Conservation (phyloP, 2,329 filamentous ascomycete genomes). For the Colletotrichum sp. region DNA sequence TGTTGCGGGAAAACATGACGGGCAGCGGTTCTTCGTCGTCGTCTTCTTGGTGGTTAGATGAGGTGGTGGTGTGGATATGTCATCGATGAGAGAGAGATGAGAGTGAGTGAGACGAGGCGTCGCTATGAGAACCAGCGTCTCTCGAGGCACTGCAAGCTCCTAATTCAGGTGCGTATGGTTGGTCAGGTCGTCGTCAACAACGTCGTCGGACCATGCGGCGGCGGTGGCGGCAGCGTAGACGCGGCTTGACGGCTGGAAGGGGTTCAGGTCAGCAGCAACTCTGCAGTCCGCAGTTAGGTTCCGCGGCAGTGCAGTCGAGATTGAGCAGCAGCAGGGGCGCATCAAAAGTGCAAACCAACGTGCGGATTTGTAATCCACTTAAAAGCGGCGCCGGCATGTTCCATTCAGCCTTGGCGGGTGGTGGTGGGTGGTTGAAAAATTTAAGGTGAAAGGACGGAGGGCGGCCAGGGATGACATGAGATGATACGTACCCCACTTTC, state of each 20-base stretch:
- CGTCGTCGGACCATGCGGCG: neutral
- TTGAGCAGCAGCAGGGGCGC: neutral
- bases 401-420: neutral
- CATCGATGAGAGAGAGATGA: neutral
- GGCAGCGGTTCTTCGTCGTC: neutral
- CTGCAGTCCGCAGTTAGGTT: neutral
- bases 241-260: neutral
- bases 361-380: constrained; percentile 18
- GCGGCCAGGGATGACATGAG: neutral
- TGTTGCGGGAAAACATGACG: constrained; percentile 16
- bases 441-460: neutral
- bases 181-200: neutral
- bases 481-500: neutral
- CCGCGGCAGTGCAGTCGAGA: neutral
- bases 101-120: neutral
- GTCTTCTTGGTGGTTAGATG: neutral
- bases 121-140: neutral
- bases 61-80: neutral
- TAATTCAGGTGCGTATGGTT: neutral
- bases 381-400: neutral
- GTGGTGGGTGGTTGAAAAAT: neutral
- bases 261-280: neutral
- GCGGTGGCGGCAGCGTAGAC: neutral
- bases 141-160: neutral
- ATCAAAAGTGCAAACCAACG: neutral